These are phyloP conservation scores for Cyberlindnera mycetangii DNA, from an alignment of 805 yeast species.

Conservation along the genomic window DNA sequence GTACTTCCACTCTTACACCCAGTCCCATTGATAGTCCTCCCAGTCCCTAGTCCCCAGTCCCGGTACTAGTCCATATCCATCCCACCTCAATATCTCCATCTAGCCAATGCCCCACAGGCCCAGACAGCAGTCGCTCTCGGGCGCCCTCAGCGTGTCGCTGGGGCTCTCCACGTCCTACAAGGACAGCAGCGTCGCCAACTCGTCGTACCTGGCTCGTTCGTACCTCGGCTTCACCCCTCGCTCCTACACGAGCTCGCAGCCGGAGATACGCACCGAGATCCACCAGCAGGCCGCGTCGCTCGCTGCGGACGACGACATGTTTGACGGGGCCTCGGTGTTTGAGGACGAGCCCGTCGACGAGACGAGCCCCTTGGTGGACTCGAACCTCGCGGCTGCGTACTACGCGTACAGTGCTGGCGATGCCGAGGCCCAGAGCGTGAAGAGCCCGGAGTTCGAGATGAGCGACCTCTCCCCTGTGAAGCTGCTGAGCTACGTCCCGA, in stretches of 20 bases:
- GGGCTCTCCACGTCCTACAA: slow-evolving; percentile 27
- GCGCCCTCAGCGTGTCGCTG: slow-evolving; percentile 27
- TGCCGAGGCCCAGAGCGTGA: slow-evolving; percentile 9
- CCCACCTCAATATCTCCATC: too few relatives aligned
- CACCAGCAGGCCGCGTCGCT: slow-evolving; percentile 57
- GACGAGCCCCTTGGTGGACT: slow-evolving; percentile 10
- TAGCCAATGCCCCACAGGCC: too few relatives aligned
- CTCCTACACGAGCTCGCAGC: neutral
- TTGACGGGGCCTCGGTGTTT: slow-evolving; percentile 11
- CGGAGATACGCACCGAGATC: slow-evolving; percentile 1
- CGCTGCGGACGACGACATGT: slow-evolving; percentile 55
- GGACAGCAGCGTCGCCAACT: slow-evolving; percentile 11
- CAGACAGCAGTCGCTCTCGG: slow-evolving; percentile 24
- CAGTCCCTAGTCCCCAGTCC: too few relatives aligned
- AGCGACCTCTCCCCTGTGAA: slow-evolving; percentile 15
- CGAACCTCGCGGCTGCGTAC: slow-evolving; percentile 9
- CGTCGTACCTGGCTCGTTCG: slow-evolving; percentile 23
- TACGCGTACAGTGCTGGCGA: slow-evolving; percentile 12
- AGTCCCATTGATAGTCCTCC: too few relatives aligned
- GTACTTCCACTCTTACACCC: too few relatives aligned
- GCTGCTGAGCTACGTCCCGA: slow-evolving; percentile 46
- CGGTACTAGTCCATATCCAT: too few relatives aligned
- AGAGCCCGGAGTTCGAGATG: slow-evolving; percentile 14
- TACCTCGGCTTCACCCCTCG: slow-evolving; percentile 27
- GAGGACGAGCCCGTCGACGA: slow-evolving; percentile 9